These are phyloP conservation scores for Trichosporon sp. DNA, from an alignment of 1,284 basidiomycete species.

Conservation along the genomic window DNA sequence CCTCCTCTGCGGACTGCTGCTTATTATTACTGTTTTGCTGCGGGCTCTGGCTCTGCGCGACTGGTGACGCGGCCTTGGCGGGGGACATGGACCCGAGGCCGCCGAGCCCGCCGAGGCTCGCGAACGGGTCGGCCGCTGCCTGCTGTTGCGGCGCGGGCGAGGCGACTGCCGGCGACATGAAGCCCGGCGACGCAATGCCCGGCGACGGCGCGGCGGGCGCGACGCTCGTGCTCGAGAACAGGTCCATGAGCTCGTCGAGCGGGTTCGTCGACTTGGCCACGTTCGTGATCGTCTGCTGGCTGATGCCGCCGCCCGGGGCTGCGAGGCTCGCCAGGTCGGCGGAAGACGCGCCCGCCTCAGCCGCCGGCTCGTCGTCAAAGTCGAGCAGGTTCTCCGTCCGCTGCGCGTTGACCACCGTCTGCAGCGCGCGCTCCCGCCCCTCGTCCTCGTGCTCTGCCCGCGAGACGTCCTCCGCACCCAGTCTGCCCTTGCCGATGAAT, in stretches of 20 bases:
- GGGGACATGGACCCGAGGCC: neutral
- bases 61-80: neutral
- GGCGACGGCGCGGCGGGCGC: slow-evolving; percentile 28
- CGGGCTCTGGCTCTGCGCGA: no score
- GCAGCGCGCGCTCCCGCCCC: slow-evolving; percentile 71
- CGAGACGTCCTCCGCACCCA: slow-evolving; percentile 76
- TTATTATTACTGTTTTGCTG: neutral
- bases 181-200: neutral
- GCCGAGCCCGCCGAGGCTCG: neutral
- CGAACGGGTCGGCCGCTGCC: slow-evolving; percentile 13
- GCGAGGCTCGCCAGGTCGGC: neutral
- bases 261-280: slow-evolving; percentile 61
- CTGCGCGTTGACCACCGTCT: slow-evolving; percentile 82
- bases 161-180: slow-evolving; percentile 18
- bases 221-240: slow-evolving; percentile 62
- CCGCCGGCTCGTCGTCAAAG: slow-evolving; percentile 63
- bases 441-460: slow-evolving; percentile 60
- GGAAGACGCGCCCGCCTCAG: neutral
- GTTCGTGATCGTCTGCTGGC: slow-evolving; percentile 32
- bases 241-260: slow-evolving; percentile 81
- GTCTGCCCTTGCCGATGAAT: slow-evolving; percentile 76
- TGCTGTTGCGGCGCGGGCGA: slow-evolving; percentile 10
- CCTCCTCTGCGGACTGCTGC: slow-evolving; percentile 33
- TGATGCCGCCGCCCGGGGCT: slow-evolving; percentile 18
- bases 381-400: slow-evolving; percentile 93